These are phyloP conservation scores for Tolypocladium tundrense DNA, from an alignment of 2,329 filamentous ascomycete genomes.

Conservation along the genomic window DNA sequence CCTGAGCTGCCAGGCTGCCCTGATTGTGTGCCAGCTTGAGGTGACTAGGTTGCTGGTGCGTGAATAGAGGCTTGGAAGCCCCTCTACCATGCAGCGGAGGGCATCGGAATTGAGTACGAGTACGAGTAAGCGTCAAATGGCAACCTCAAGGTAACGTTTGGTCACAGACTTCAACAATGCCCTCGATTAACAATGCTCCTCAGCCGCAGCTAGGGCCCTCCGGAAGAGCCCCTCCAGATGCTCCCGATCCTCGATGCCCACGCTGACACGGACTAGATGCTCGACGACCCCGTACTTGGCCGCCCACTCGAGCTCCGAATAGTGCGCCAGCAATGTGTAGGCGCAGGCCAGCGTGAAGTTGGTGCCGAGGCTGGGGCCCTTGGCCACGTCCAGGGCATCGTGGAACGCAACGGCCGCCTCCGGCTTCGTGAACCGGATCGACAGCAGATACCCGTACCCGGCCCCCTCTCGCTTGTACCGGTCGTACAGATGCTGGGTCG, in stretches of 20 bases:
- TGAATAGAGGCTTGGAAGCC: not conserved
- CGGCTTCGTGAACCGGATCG: constrained; percentile 32
- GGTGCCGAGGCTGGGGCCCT: constrained; percentile 41
- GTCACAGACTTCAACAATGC: not conserved
- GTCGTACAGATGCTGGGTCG: constrained; percentile 22
- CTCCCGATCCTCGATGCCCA: constrained; percentile 28
- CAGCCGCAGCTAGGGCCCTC: not conserved
- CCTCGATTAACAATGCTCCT: not conserved
- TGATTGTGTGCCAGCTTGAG: not conserved
- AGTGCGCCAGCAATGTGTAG: constrained; percentile 30
- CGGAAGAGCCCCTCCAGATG: not conserved
- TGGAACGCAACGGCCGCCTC: constrained; percentile 32
- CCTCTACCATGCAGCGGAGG: not conserved
- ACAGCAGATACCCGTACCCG: constrained; percentile 42
- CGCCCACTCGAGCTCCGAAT: constrained; percentile 24
- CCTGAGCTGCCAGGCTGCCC: not conserved
- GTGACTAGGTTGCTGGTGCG: not conserved
- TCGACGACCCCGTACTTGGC: constrained; percentile 26
- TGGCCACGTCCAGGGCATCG: constrained; percentile 34
- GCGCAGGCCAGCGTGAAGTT: constrained; percentile 32
- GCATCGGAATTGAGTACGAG: not conserved
- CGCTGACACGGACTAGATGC: constrained; percentile 32
- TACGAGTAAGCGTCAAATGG: not conserved
- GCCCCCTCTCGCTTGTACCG: constrained; percentile 22
- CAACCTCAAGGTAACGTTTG: not conserved